A percentile compares a stretch with the other conserved stretches of the same genome.
Conservation (phyloP, 345 rosid species). For the Carallia pectinifolia region DNA sequence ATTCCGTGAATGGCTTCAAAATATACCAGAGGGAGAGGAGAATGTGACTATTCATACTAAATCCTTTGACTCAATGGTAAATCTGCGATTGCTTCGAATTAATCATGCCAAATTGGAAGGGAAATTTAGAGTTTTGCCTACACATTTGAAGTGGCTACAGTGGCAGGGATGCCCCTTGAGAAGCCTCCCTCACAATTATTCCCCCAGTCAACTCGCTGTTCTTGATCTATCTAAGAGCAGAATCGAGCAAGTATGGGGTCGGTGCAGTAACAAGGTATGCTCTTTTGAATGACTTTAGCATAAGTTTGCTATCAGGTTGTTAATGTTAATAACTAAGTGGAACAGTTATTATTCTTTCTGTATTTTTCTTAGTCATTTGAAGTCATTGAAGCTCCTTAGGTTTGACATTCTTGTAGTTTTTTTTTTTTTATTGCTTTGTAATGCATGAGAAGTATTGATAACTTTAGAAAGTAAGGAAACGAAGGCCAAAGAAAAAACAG, state of each 20-base stretch:
- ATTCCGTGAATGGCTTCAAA: slow-evolving; percentile 3
- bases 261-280: slow-evolving; percentile 26
- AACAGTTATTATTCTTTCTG: background rate
- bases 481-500: too few relatives aligned
- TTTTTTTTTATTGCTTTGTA: too few relatives aligned
- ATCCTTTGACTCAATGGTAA: slow-evolving; percentile 44
- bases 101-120: slow-evolving; percentile 55
- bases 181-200: slow-evolving; percentile 42
- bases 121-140: slow-evolving; percentile 43
- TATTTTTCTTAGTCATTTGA: background rate
- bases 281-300: background rate
- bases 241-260: slow-evolving; percentile 38
- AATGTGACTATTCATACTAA: slow-evolving; percentile 31
- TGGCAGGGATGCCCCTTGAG: slow-evolving; percentile 61
- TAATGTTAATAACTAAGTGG: background rate
- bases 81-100: slow-evolving; percentile 63
- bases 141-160: slow-evolving; percentile 58
- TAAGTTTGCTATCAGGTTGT: background rate
- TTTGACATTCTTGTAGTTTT: background rate
- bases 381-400: background rate
- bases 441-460: background rate
- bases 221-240: slow-evolving; percentile 70
- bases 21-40: slow-evolving; percentile 16
- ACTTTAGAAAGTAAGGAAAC: background rate
- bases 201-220: slow-evolving; percentile 46